These are phyloP conservation scores for Azolla pinnata DNA, from an alignment of 75 land plant species.

Conservation along the genomic window DNA sequence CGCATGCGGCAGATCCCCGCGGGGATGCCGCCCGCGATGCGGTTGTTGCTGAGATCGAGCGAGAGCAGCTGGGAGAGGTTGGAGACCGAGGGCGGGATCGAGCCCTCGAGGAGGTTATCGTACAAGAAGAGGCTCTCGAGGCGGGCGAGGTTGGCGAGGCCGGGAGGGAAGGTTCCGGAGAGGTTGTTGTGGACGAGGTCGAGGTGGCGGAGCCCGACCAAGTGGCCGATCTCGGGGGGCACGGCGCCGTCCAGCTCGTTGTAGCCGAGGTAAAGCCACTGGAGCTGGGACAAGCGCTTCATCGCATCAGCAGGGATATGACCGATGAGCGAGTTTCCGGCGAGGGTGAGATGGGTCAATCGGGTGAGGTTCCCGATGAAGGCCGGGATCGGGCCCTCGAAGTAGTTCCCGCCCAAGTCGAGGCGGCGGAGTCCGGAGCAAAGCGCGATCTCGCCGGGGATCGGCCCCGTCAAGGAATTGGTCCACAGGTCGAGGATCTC, in stretches of 20 bases:
- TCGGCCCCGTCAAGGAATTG: constrained; percentile 45
- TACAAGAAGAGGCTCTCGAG: constrained; percentile 35
- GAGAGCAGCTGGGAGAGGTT: constrained; percentile 32
- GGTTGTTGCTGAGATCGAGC: constrained; percentile 38
- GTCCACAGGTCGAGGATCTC: constrained; percentile 37
- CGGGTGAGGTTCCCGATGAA: constrained; percentile 26
- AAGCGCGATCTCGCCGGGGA: constrained; percentile 32
- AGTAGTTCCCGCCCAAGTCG: constrained; percentile 55
- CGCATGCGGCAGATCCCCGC: constrained; percentile 24
- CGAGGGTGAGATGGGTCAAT: constrained; percentile 41
- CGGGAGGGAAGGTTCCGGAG: constrained; percentile 40
- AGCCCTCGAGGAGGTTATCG: constrained; percentile 39
- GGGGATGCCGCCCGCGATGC: constrained; percentile 45
- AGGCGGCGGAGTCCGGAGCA: constrained; percentile 36
- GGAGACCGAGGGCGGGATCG: constrained; percentile 38
- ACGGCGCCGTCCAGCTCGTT: constrained; percentile 49
- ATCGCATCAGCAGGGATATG: constrained; percentile 48
- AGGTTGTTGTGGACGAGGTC: constrained; percentile 41
- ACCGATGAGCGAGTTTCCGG: constrained; percentile 57
- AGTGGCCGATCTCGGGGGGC: constrained; percentile 45
- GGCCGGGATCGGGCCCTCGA: constrained; percentile 42
- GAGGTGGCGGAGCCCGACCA: constrained; percentile 26
- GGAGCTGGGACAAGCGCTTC: constrained; percentile 29
- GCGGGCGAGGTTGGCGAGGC: constrained; percentile 25
- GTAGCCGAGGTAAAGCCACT: constrained; percentile 43